A percentile compares a stretch with the other conserved stretches of the same genome.
phyloP scores from a whole-genome alignment of 2,329 filamentous ascomycete genomes.

The Parastagonospora avenae region DNA sequence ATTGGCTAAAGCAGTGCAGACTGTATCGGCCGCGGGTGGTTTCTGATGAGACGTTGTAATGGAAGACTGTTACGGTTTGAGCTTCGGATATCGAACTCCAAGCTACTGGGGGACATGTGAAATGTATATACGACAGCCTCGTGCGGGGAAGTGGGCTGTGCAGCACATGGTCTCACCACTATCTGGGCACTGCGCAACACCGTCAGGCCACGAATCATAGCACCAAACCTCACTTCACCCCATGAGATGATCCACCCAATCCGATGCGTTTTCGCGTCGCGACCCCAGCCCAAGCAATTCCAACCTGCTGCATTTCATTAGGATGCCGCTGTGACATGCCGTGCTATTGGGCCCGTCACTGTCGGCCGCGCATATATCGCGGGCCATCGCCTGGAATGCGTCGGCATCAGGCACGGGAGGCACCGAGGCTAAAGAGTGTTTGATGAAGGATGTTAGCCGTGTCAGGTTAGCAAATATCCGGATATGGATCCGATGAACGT shows the following conservation, averaged over 20 bases:
- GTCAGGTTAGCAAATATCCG: constrained; percentile 23
- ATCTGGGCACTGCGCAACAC: constrained; percentile 11
- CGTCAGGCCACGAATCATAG: constrained; percentile 43
- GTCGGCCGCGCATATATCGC: constrained; percentile 41
- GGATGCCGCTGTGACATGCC: constrained; percentile 26
- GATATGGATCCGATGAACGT: constrained; percentile 17
- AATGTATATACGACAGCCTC: constrained; percentile 28
- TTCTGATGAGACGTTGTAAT: constrained; percentile 11
- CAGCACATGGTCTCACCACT: constrained; percentile 30
- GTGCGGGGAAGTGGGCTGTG: constrained; percentile 36
- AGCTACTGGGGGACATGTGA: constrained; percentile 20
- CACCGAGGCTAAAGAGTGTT: constrained; percentile 21
- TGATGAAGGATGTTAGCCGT: constrained; percentile 11
- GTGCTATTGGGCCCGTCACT: constrained; percentile 20
- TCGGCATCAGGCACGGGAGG: constrained; percentile 22
- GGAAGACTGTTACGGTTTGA: constrained; percentile 17
- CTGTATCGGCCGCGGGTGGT: constrained; percentile 26
- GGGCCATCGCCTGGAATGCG: constrained; percentile 12
- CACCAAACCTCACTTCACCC: constrained; percentile 17
- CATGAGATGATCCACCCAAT: constrained; percentile 17
- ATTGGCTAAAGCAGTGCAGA: constrained; percentile 12
- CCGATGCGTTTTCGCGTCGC: constrained; percentile 35
- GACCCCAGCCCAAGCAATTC: constrained; percentile 23
- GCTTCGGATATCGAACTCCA: constrained; percentile 14
- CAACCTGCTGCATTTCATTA: constrained; percentile 9